Evolutionary conservation across 495 filamentous ascomycete species (phyloP), one percentile per base, ranked within the genome.

Genomic region (Podospora tetraspora): DNA sequence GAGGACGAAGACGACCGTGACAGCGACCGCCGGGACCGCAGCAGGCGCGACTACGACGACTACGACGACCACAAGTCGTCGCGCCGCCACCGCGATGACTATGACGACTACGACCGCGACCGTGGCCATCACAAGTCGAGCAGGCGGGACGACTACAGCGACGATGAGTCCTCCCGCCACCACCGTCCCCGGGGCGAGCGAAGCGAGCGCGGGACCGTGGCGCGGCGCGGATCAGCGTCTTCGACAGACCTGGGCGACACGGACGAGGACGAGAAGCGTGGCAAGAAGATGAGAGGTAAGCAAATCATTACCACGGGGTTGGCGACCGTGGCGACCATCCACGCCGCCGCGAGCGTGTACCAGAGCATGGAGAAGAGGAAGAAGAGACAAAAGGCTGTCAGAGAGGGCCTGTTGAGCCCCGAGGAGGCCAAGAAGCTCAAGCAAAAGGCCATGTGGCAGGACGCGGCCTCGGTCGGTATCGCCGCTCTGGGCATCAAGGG

Each of bases 401-500:
- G 83, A 37, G 88, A 94, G 71, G 92, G 92, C 30, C 84, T 89
- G 69, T 88, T 97, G 75, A 86, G 87, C 10, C 82, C 85, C 0
- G 87, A 92, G 67, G 87, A 95, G 75, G 92, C 92, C 61, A 83
- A 86, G 67, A 93, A 90, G 78, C 81, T 88, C 65, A 90, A 90
- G 74, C 85, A 87, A 12, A 96, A 91, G 76, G 90, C 89, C 21
- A 83, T 90, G 65, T 70, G 92, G 62, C 86, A 90, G 75, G 92
- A 96, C 76, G 87, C 88, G 12, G 89, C 92, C 3, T 89, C 89
- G 43, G 82, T 96, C 1, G 92, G 92, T 70, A 90, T 97, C 62
- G 93, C 93, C 13, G 92, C 91, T 3, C 81, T 96, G 34, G 92
- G 93, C 74, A 90, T 96, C 83, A 93, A 93, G 79, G 89, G 90